Conservation (phyloP, 2,329 filamentous ascomycete species). For the Blumeria hordei region DNA sequence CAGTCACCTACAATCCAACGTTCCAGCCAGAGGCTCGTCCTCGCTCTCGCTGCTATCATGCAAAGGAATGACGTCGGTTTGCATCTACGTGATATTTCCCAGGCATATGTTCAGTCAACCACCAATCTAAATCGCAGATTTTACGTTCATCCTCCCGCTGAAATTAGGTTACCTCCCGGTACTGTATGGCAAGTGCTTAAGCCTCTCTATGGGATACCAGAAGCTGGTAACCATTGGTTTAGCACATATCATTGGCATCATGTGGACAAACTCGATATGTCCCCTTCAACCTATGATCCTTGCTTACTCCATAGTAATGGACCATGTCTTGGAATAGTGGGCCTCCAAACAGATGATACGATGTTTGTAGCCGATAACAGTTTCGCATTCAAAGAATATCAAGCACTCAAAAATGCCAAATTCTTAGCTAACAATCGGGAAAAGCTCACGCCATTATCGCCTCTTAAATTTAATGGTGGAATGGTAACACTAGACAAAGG, state of each 20-base stretch:
- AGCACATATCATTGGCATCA: conserved; percentile 1
- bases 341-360: conserved; percentile 2
- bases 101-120: conserved; percentile 1
- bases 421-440: conserved; percentile 1
- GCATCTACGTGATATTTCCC: conserved; percentile 1
- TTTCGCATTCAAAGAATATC: background rate
- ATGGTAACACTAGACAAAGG: background rate
- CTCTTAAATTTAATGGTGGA: conserved; percentile 2
- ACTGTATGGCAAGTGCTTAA: background rate
- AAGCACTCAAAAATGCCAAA: background rate
- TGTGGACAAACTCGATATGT: conserved; percentile 1
- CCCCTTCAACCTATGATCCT: conserved; percentile 2
- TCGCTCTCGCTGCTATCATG: background rate
- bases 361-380: background rate
- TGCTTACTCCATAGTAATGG: conserved; percentile 1
- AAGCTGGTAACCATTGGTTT: conserved; percentile 2
- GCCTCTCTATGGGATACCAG: conserved; percentile 1
- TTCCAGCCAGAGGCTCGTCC: conserved; percentile 1
- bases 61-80: background rate
- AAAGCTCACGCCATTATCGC: background rate
- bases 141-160: background rate
- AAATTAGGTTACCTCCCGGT: background rate
- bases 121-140: background rate
- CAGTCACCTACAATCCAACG: conserved; percentile 3
- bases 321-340: conserved; percentile 1